Evolutionary conservation across 176 grass and related monocot genomes (phyloP).

Genomic region (Hordeum vulgare): MorexV3_pseudomolecules_assembly NC_058519.1:416269437-416269936

Average conservation of each 20-base stretch:
- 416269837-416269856: background rate
- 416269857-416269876: background rate
- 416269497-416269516: too few relatives aligned
- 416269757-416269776: background rate
- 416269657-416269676: background rate
- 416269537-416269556: background rate
- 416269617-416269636: background rate
- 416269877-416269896: background rate
- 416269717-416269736: background rate
- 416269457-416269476: background rate
- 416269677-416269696: background rate
- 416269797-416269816: background rate
- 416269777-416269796: background rate
- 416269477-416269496: background rate
- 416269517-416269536: background rate
- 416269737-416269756: background rate
- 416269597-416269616: too few relatives aligned
- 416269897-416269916: background rate
- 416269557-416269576: background rate
- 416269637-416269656: background rate
- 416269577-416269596: background rate
- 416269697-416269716: too few relatives aligned
- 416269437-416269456: too few relatives aligned
- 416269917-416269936: background rate
- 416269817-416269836: background rate